These are phyloP conservation scores for Malbranchea cinnamomea DNA, from an alignment of 2,329 filamentous ascomycete species.

Conservation along the genomic window DNA sequence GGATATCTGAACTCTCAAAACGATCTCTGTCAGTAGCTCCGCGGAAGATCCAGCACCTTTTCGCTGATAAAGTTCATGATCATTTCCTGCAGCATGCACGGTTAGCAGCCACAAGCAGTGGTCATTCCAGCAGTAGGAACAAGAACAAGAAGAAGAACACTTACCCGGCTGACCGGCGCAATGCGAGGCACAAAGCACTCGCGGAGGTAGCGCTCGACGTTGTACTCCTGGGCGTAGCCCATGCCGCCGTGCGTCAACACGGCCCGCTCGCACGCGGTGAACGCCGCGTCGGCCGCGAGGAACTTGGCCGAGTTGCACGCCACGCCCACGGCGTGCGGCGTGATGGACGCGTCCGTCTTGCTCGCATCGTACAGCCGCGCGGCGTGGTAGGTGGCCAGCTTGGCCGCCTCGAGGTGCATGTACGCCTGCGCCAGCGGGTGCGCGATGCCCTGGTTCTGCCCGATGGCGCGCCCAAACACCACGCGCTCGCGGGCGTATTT, in stretches of 20 bases:
- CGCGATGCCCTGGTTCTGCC: slow-evolving; percentile 44
- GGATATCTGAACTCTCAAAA: neutral
- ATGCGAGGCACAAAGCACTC: slow-evolving; percentile 46
- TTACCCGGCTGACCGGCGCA: slow-evolving; percentile 37
- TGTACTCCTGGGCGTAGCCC: slow-evolving; percentile 49
- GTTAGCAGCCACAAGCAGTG: too few species aligned
- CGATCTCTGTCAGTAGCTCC: slow-evolving; percentile 24
- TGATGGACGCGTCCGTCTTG: slow-evolving; percentile 37
- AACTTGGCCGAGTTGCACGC: slow-evolving; percentile 44
- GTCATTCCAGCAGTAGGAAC: neutral
- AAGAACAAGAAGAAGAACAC: slow-evolving; percentile 1
- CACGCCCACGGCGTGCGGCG: slow-evolving; percentile 44
- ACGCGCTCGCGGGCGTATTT: slow-evolving; percentile 52
- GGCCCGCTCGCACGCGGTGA: slow-evolving; percentile 44
- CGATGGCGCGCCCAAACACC: slow-evolving; percentile 44
- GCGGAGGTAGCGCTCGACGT: slow-evolving; percentile 45
- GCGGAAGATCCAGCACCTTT: slow-evolving; percentile 28
- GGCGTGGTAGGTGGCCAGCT: slow-evolving; percentile 46
- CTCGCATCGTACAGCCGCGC: slow-evolving; percentile 42
- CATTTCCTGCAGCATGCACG: slow-evolving; percentile 25
- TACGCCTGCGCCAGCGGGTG: slow-evolving; percentile 44
- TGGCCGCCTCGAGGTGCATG: slow-evolving; percentile 48
- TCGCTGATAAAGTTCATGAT: slow-evolving; percentile 32
- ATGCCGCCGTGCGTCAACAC: slow-evolving; percentile 43
- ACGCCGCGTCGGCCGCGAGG: slow-evolving; percentile 45